Conservation (phyloP, 1,284 basidiomycete genomes). For the Mycena sp. region DNA sequence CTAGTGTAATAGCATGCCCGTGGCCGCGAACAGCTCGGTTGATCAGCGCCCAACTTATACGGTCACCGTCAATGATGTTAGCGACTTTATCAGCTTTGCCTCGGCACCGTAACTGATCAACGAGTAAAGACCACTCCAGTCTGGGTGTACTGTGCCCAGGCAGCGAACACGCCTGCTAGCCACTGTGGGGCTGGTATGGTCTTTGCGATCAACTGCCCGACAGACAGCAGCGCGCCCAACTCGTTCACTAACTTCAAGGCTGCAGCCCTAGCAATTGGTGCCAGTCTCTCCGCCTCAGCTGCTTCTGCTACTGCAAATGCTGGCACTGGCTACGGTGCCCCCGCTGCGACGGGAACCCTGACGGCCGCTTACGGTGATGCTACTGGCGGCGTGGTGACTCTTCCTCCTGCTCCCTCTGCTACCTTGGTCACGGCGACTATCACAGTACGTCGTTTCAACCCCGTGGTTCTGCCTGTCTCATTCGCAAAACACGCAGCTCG, state of each 20-base stretch:
- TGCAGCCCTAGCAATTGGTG: constrained; percentile 47
- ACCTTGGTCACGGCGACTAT: constrained; percentile 48
- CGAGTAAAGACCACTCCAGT: constrained; percentile 40
- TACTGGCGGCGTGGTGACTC: constrained; percentile 24
- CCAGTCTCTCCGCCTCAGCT: constrained; percentile 42
- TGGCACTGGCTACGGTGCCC: constrained; percentile 34
- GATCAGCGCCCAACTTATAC: constrained; percentile 38
- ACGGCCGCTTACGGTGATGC: constrained; percentile 29
- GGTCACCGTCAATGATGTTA: constrained; percentile 39
- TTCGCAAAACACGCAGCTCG: constrained; percentile 8
- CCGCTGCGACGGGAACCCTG: background rate
- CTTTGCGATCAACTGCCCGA: constrained; percentile 60
- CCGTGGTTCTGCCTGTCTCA: background rate
- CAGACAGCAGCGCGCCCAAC: constrained; percentile 48
- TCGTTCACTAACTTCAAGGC: constrained; percentile 58
- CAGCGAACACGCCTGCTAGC: constrained; percentile 47
- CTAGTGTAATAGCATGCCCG: constrained; percentile 41
- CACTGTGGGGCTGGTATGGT: constrained; percentile 69
- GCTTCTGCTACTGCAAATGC: constrained; percentile 30
- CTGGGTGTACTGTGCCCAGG: constrained; percentile 56
- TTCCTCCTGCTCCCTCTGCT: constrained; percentile 48
- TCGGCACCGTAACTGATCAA: constrained; percentile 27
- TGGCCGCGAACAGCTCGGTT: constrained; percentile 39
- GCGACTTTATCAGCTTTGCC: constrained; percentile 13
- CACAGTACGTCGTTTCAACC: constrained; percentile 27